Base-by-base conservation (phyloP, 2,329 filamentous ascomycete species). In the Ophiostoma novo-ulmi region DNA sequence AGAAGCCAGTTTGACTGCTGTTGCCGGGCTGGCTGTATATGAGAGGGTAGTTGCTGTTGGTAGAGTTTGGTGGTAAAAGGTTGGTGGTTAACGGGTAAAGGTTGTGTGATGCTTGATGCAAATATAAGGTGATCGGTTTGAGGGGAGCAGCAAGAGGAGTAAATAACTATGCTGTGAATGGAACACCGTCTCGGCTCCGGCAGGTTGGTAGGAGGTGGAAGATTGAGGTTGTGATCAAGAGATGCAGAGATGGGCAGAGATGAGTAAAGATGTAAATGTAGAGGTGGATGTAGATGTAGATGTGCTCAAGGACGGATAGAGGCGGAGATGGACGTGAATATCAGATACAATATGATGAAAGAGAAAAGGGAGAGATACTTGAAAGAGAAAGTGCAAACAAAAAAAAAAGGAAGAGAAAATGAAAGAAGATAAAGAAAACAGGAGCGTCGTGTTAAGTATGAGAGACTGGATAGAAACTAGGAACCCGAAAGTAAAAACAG, bases 1-100 rank as follows among this genome's bases (percentile, higher is more conserved):
- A 31, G 71, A 72, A 66, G 71, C 71, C 71, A 72, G 71, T 65
- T 58, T 72, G 65, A 61, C 65, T 66, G 38, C 22, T 63, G n/a
- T 44, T 41, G 22, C 38, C 31, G 1, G 20, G 41, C n/a, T 22
- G 58, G 13, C 44, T 58, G 13, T 70, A 69, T 66, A 61, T 66
- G 26, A 66, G 35, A 36, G 36, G 26, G 44, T 26, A 39, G 35
- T 20, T 38, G 14, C 31, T 17, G 58, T n/a, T 31, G n/a, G 10
- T 22, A 31, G 48, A 52, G 22, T n/a, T 20, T 6, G 44, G 17
- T 7, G 44, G 44, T 20, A 48, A 48, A 48, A 5, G 41, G 41
- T 20, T 6, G 44, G 17, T 7, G 44, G 44, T 20, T n/a, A 48
- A 58, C 10, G 31, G 7, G 58, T 5, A 63, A n/a, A 31, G 58